phyloP scores from a whole-genome alignment of 179 eudicot species.

The Spergularia azorica region DNA sequence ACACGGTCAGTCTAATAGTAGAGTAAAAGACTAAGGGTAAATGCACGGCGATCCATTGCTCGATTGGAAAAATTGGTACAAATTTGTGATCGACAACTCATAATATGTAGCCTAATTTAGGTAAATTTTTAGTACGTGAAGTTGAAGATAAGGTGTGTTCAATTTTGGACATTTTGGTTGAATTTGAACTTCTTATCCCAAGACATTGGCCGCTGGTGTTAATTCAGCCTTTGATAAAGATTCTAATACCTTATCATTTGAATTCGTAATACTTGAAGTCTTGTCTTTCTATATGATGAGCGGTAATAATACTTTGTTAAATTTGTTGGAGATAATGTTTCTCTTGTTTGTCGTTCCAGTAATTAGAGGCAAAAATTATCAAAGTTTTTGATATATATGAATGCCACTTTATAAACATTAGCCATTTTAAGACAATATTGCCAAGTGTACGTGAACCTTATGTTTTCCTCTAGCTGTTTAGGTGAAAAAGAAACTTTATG shows the following conservation, averaged over 20 bases:
- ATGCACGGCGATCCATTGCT: background rate
- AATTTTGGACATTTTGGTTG: background rate
- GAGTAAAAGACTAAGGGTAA: background rate
- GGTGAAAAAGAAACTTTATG: background rate
- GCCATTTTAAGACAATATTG: background rate
- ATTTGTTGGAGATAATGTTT: background rate
- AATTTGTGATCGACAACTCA: background rate
- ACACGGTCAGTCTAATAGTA: background rate
- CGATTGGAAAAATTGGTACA: background rate
- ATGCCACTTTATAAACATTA: background rate
- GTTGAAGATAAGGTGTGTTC: background rate
- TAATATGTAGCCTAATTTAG: background rate
- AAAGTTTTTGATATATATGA: background rate
- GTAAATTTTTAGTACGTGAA: background rate
- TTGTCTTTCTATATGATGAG: background rate
- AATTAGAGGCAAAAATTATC: too few species aligned
- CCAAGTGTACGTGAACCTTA: background rate
- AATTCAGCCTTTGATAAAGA: background rate
- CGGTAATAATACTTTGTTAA: background rate
- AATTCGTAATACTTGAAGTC: background rate
- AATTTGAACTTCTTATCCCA: background rate
- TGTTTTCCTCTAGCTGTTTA: background rate
- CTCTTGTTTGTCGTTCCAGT: too few species aligned
- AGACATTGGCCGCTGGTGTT: conserved; percentile 6
- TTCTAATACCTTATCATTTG: background rate